A percentile compares a stretch with the other conserved stretches of the same genome.
Evolutionary conservation across 2,329 filamentous ascomycete genomes (phyloP).

Genomic region (Phyllosticta citrichinensis): DNA sequence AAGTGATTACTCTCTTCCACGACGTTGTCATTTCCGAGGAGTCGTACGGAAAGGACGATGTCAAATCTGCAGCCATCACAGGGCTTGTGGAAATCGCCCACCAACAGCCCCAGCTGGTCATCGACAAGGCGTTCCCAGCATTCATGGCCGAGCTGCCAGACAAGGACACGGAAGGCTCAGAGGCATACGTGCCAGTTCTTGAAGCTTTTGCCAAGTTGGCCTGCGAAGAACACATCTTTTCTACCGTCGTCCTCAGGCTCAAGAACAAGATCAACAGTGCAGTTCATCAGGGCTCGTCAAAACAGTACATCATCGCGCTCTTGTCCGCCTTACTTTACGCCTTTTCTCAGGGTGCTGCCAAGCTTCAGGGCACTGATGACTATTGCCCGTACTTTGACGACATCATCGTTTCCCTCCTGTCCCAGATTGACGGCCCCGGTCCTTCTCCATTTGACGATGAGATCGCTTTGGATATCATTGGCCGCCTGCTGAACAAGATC

Average conservation of each 20-base stretch:
- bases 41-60: constrained; percentile 44
- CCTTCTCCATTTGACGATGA: constrained; percentile 35
- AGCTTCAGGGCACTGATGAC: constrained; percentile 35
- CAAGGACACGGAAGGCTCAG: constrained; percentile 36
- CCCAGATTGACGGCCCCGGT: constrained; percentile 25
- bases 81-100: constrained; percentile 52
- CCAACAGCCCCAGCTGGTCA: constrained; percentile 51
- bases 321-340: constrained; percentile 53
- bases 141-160: constrained; percentile 57
- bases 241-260: constrained; percentile 51
- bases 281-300: constrained; percentile 41
- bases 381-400: constrained; percentile 36
- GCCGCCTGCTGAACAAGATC: constrained; percentile 50
- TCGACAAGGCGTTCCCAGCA: constrained; percentile 55
- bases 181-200: constrained; percentile 45
- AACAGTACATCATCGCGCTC: constrained; percentile 48
- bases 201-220: constrained; percentile 57
- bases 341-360: constrained; percentile 45
- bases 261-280: constrained; percentile 53
- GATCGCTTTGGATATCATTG: constrained; percentile 48
- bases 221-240: constrained; percentile 51
- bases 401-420: constrained; percentile 34
- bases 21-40: constrained; percentile 52
- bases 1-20: constrained; percentile 51
- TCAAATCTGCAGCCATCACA: constrained; percentile 49